Evolutionary conservation across 202 grass and related monocot genomes (phyloP).

Genomic region (Cymbopogon flexuosus): DNA sequence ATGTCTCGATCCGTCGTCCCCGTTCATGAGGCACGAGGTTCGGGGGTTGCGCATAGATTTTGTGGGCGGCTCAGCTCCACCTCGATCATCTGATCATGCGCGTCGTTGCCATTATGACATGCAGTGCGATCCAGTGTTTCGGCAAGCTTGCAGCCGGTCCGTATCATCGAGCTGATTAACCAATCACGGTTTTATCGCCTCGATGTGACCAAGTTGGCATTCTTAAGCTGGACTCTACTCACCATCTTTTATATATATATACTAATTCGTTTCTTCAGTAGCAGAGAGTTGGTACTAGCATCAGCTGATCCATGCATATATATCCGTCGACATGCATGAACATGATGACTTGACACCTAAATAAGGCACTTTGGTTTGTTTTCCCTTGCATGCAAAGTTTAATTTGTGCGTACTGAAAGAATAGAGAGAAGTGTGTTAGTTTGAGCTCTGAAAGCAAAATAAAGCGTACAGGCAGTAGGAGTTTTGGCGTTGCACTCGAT

Average conservation of each 20-base stretch:
- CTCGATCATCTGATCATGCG: constrained; percentile 6
- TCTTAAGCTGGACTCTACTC: constrained; percentile 25
- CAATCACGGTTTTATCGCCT: neutral
- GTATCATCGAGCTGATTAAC: constrained; percentile 23
- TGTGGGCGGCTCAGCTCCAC: constrained; percentile 17
- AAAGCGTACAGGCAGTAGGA: neutral
- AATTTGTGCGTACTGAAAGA: too few relatives aligned
- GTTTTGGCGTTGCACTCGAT: neutral
- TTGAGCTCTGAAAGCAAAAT: neutral
- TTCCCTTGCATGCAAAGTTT: too few relatives aligned
- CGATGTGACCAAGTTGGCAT: constrained; percentile 55
- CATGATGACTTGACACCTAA: too few relatives aligned
- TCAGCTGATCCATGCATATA: too few relatives aligned
- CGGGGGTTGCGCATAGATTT: constrained; percentile 14
- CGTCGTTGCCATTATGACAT: constrained; percentile 35
- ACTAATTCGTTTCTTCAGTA: too few relatives aligned
- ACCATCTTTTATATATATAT: too few relatives aligned
- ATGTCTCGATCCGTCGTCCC: constrained; percentile 47
- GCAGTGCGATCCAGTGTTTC: constrained; percentile 41
- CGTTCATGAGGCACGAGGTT: constrained; percentile 23
- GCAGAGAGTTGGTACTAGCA: too few relatives aligned
- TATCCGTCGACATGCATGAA: too few relatives aligned
- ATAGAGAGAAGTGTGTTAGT: too few relatives aligned
- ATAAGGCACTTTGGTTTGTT: too few relatives aligned
- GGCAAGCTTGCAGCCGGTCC: constrained; percentile 5